Percentiles rank a stretch among this genome's conserved stretches.
Conservation (phyloP, 2,329 filamentous ascomycete species). For the Leptographium radiaticola region DNA sequence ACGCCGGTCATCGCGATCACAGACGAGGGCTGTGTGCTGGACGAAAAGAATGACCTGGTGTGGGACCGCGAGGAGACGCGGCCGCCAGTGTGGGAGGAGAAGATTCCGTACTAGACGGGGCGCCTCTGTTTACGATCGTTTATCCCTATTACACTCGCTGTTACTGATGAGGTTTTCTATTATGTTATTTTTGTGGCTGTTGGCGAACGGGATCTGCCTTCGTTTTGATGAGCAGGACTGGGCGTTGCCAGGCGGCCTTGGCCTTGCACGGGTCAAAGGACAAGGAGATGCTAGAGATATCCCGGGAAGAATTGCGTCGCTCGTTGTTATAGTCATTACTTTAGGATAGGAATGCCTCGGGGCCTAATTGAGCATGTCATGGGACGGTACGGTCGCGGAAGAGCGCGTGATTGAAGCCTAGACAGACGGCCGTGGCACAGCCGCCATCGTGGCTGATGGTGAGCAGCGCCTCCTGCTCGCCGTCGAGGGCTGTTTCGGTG, state of each 20-base stretch:
- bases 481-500: constrained; percentile 1
- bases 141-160: not conserved
- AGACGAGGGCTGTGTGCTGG: constrained; percentile 59
- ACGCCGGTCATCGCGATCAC: constrained; percentile 62
- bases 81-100: constrained; percentile 23
- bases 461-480: constrained; percentile 42
- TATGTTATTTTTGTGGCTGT: not conserved
- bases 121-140: not conserved
- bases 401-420: constrained; percentile 26
- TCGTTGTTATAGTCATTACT: constrained; percentile 4
- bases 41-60: constrained; percentile 47
- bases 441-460: constrained; percentile 83
- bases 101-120: constrained; percentile 18
- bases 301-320: constrained; percentile 7
- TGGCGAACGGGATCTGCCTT: not conserved
- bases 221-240: not conserved
- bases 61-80: constrained; percentile 21
- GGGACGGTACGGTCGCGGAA: not conserved
- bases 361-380: not conserved
- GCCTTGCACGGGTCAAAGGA: constrained; percentile 2
- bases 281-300: constrained; percentile 7
- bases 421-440: constrained; percentile 60
- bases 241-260: not conserved
- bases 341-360: not conserved
- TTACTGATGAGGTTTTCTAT: not conserved